Evolutionary conservation across 2,329 filamentous ascomycete species (phyloP).

Genomic region (Cryphonectria radicalis): DNA sequence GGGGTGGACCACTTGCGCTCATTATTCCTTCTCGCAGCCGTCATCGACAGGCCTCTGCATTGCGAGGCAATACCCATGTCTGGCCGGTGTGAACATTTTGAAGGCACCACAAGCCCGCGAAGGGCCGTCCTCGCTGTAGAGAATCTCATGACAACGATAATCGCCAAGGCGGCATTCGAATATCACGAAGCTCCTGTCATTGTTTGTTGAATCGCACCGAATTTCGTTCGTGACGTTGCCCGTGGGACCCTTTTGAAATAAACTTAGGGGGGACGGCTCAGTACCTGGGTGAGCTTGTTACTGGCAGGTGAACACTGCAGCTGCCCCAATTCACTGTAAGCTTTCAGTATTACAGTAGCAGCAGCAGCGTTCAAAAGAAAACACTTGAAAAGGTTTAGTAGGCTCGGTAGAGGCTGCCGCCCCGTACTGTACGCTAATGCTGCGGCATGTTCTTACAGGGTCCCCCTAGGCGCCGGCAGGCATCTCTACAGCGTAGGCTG

Average conservation of each 20-base stretch:
- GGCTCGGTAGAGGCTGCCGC: neutral
- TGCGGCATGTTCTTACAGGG: neutral
- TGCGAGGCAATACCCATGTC: constrained; percentile 20
- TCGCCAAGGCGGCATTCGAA: neutral
- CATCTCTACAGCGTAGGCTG: constrained; percentile 9
- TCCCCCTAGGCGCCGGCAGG: constrained; percentile 19
- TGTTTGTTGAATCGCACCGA: neutral
- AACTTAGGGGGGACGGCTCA: neutral
- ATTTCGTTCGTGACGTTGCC: neutral
- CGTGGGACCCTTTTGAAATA: neutral
- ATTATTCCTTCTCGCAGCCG: constrained; percentile 31
- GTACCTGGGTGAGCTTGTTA: neutral
- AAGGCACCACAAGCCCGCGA: constrained; percentile 20
- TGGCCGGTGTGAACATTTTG: constrained; percentile 11
- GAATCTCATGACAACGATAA: constrained; percentile 17
- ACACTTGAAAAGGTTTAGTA: neutral
- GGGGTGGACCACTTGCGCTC: constrained; percentile 86
- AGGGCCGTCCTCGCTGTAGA: constrained; percentile 21
- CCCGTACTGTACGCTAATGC: neutral
- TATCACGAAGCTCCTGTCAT: constrained; percentile 9
- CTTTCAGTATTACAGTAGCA: neutral
- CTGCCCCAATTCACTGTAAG: neutral
- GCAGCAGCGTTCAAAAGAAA: neutral
- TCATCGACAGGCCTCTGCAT: constrained; percentile 21
- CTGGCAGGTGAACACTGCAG: neutral